Evolutionary conservation across 164 flowering plant genomes (phyloP).

Genomic region (Liriodendron chinense): DNA sequence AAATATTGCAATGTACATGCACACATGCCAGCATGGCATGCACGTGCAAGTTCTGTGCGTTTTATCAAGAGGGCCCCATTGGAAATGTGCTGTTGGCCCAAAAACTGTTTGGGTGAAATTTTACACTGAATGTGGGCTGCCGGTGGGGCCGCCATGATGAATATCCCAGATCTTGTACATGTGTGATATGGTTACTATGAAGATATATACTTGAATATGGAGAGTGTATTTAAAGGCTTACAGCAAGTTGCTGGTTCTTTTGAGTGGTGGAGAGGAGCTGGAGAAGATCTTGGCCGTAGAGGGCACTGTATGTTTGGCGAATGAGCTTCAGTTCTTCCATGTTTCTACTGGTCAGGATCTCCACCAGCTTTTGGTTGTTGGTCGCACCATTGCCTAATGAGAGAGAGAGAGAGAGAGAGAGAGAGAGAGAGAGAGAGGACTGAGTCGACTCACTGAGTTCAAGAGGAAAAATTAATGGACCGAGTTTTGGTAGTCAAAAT

Average conservation of each 20-base stretch:
- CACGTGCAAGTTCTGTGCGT: too few relatives aligned
- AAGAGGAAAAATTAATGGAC: not conserved
- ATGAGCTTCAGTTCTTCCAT: constrained; percentile 27
- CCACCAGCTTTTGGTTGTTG: constrained; percentile 21
- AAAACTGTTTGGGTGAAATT: too few relatives aligned
- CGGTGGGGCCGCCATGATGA: too few relatives aligned
- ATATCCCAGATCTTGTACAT: not conserved
- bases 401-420: not conserved
- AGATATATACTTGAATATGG: not conserved
- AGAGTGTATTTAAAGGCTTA: constrained; percentile 14
- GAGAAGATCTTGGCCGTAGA: constrained; percentile 30
- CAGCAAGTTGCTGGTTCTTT: constrained; percentile 19
- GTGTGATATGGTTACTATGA: not conserved
- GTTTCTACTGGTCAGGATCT: constrained; percentile 22
- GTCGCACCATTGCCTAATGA: constrained; percentile 19
- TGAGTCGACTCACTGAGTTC: not conserved
- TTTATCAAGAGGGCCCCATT: too few relatives aligned
- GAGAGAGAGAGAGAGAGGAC: not conserved
- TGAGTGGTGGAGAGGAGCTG: constrained; percentile 12
- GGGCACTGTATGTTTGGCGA: constrained; percentile 20
- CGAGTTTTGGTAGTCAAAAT: not conserved
- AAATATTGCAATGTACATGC: too few relatives aligned
- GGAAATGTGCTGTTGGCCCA: too few relatives aligned
- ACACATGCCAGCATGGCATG: too few relatives aligned
- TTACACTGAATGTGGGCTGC: too few relatives aligned